Base-by-base conservation (phyloP, 2,329 filamentous ascomycete genomes). In the Chrysoporthe deuterocubensis region DNA sequence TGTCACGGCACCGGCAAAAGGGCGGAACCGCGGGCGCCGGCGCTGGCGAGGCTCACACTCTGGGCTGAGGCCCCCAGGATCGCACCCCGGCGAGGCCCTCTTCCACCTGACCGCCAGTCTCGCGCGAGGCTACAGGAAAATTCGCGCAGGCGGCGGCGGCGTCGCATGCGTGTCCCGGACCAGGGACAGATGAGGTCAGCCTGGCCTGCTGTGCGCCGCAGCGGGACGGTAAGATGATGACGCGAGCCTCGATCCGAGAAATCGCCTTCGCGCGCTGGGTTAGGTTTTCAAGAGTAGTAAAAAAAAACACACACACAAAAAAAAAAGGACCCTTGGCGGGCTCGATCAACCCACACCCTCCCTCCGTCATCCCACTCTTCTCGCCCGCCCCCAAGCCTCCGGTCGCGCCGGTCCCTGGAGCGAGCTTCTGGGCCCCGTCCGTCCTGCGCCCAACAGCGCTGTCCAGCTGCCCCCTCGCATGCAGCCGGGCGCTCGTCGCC, bases 181-280 rank as follows among this genome's bases (percentile, higher is more conserved):
- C 60, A 37, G 46, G 26, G 37, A 42, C 37, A 34, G 57, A 59
- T 67, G 65, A 69, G 56, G 61, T 65, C 48, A 69, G 65, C 65
- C 50, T 67, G 65, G 52, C 32, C 43, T 67, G 65, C 40, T 44
- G 65, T 69, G 68, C 40, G 67, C 58, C 65, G 43, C 54, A 42
- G 44, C 56, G 52, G 42, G 42, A 44, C 50, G 60, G 63, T 32
- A 43, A 26, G 26, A 7, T 65, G 65, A 69, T 67, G 65, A 65
- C 65, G 68, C 64, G 65, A 69, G 62, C 57, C 58, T 65, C 52
- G 54, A 21, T 50, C 62, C 58, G 58, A 65, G 9, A 62, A 40
- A 43, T 58, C 40, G 18, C 43, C 57, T 67, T 26, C 26, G 26
- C 57, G 63, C 62, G 58, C 65, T 69, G 68, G 65, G 62, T 65